Base-by-base conservation (phyloP, 108 stramenopile species). In the Fragilaria crotonensis region DNA sequence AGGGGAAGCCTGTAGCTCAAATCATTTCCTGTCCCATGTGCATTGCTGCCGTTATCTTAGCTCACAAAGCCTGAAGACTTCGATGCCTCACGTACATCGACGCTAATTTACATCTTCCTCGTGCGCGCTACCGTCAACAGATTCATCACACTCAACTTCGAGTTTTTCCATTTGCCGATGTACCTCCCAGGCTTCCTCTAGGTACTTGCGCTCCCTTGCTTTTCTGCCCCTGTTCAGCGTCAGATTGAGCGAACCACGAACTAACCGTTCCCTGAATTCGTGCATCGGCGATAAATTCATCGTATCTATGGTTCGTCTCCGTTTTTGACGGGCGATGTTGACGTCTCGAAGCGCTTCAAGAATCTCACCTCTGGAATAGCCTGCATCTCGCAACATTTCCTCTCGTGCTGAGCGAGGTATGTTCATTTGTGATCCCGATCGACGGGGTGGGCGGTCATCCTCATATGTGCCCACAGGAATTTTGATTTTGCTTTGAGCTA, bases 301-400 rank as follows among this genome's bases (percentile, higher is more conserved):
- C 7, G 14, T 41, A 7, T 41, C 36, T 11, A 41, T 41, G 7
- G 36, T 41, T 41, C 36, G 36, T 14, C 14, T 41, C 7, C 36
- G 36, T 14, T 14, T 41, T 7, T 14, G 11, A 41, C 36, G 36
- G 14, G 36, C 36, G 14, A 41, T 41, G 14, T 41, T 41, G 36
- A 41, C 36, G 14, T 14, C 14, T 41, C 36, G 36, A 11, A 14
- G 7, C 36, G 49, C 48, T 18, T 63, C 62, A 5, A 52, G 54
- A 25, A 69, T 52, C 29, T 69, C 62, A 1, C 27, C 33, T 5
- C 52, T 26, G 4, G 54, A 30, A 48, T 55, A 69, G 44, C 68
- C 68, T 18, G 44, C 62, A 9, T 63, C 30, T 1, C 54, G 68
- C 45, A 69, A 33, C 28, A 52, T 48, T 53, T 69, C 23, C 21